Conservation (phyloP, 257 asterid species). For the Nicotiana tomentosiformis region DNA sequence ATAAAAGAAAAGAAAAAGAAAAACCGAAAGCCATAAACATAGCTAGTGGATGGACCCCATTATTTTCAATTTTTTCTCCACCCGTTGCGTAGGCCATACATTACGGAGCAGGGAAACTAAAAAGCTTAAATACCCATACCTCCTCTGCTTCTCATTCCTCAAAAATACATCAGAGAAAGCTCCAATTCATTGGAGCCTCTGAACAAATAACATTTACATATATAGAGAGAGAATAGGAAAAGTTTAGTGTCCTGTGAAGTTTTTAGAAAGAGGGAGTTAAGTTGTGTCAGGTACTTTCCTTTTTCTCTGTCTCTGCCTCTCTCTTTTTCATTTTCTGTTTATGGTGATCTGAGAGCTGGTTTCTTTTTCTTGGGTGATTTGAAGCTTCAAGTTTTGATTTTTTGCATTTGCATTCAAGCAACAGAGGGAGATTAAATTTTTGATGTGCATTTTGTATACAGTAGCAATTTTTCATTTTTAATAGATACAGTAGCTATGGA, state of each 20-base stretch:
- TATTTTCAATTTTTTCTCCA: background rate
- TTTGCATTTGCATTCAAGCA: no score
- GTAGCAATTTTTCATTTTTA: background rate
- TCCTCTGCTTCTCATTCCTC: background rate
- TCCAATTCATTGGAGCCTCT: background rate
- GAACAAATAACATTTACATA: background rate
- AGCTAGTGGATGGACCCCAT: background rate
- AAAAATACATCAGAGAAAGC: background rate
- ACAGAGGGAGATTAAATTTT: background rate
- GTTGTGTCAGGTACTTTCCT: background rate
- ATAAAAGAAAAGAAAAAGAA: no score
- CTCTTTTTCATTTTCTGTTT: background rate
- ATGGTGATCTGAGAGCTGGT: background rate
- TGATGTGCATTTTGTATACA: background rate
- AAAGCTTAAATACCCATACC: background rate
- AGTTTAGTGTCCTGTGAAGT: no score
- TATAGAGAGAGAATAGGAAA: background rate
- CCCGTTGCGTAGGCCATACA: background rate
- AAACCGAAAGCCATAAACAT: background rate
- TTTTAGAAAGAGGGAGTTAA: background rate
- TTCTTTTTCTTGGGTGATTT: no score
- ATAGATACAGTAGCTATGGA: background rate
- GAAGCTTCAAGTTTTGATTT: no score
- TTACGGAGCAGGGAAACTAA: background rate
- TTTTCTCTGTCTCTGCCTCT: no score